Percentiles rank a stretch among this genome's conserved stretches.
phyloP scores from a whole-genome alignment of 73 alveolate species.

The Breviolum minutum region DNA sequence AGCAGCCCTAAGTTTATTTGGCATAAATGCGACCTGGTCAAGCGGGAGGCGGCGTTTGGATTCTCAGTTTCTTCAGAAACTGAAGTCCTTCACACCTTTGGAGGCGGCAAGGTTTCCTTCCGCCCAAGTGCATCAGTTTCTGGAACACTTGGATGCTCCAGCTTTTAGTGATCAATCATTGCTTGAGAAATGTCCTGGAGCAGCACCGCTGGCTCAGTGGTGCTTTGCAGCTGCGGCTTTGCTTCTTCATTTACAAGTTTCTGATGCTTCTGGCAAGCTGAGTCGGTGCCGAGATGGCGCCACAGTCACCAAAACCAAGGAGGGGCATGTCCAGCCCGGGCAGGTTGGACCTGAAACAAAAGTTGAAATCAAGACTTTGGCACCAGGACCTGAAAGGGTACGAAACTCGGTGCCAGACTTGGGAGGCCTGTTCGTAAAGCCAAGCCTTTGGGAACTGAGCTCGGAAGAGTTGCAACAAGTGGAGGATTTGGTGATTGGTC shows the following conservation, averaged over 20 bases:
- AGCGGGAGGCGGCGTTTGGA: slow-evolving; percentile 51
- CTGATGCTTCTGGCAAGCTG: slow-evolving; percentile 18
- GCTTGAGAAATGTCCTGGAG: slow-evolving; percentile 56
- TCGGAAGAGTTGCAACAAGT: slow-evolving; percentile 6
- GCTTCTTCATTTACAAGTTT: slow-evolving; percentile 11
- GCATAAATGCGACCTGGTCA: slow-evolving; percentile 39
- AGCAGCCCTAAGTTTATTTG: slow-evolving; percentile 32
- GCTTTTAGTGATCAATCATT: slow-evolving; percentile 41
- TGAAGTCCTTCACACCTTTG: slow-evolving; percentile 53
- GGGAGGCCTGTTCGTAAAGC: slow-evolving; percentile 80
- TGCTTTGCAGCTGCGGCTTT: slow-evolving; percentile 63
- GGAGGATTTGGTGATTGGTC: slow-evolving; percentile 59
- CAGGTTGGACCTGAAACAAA: neutral
- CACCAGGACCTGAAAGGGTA: neutral
- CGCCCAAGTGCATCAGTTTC: slow-evolving; percentile 50
- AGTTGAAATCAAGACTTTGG: neutral
- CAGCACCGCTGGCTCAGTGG: slow-evolving; percentile 69
- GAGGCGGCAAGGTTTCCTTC: slow-evolving; percentile 74
- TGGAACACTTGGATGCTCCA: slow-evolving; percentile 50
- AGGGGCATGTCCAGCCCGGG: neutral
- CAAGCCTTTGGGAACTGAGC: slow-evolving; percentile 39
- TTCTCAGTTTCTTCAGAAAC: slow-evolving; percentile 12
- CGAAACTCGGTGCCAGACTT: neutral
- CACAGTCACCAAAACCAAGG: neutral
- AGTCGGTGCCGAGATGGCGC: neutral